These are phyloP conservation scores for Cercophora scortea DNA, from an alignment of 495 filamentous ascomycete genomes.

Conservation along the genomic window DNA sequence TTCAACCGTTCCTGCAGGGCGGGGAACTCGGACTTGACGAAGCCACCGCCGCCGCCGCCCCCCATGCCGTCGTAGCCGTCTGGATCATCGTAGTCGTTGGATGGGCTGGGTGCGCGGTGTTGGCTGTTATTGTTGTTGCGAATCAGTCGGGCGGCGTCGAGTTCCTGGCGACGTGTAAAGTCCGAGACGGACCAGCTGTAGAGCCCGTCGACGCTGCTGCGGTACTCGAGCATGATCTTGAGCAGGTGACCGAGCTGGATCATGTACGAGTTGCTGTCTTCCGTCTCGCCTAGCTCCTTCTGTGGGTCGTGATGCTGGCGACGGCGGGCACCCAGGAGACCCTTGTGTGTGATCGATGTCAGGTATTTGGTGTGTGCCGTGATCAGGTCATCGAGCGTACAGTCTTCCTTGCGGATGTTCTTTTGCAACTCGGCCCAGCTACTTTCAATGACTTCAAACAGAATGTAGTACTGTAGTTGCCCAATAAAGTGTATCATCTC, in stretches of 20 bases:
- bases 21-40: slow-evolving; percentile 53
- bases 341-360: slow-evolving; percentile 91
- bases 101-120: neutral
- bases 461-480: slow-evolving; percentile 96
- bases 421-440: slow-evolving; percentile 84
- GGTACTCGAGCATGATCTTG: slow-evolving; percentile 88
- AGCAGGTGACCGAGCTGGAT: slow-evolving; percentile 85
- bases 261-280: slow-evolving; percentile 77
- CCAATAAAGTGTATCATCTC: slow-evolving; percentile 99
- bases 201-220: slow-evolving; percentile 86
- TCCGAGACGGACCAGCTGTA: slow-evolving; percentile 92
- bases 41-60: slow-evolving; percentile 22
- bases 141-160: slow-evolving; percentile 42
- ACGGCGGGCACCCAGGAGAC: slow-evolving; percentile 68
- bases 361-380: slow-evolving; percentile 86
- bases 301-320: slow-evolving; percentile 32
- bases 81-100: neutral
- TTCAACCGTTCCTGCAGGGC: slow-evolving; percentile 64
- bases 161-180: slow-evolving; percentile 84
- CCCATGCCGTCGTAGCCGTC: slow-evolving; percentile 41
- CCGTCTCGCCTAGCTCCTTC: slow-evolving; percentile 22
- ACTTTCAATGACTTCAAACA: slow-evolving; percentile 96
- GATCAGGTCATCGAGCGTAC: slow-evolving; percentile 92
- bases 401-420: slow-evolving; percentile 69
- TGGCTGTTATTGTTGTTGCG: neutral